Conservation (phyloP, 352 stramenopile genomes). For the Thraustotheca clavata region DNA sequence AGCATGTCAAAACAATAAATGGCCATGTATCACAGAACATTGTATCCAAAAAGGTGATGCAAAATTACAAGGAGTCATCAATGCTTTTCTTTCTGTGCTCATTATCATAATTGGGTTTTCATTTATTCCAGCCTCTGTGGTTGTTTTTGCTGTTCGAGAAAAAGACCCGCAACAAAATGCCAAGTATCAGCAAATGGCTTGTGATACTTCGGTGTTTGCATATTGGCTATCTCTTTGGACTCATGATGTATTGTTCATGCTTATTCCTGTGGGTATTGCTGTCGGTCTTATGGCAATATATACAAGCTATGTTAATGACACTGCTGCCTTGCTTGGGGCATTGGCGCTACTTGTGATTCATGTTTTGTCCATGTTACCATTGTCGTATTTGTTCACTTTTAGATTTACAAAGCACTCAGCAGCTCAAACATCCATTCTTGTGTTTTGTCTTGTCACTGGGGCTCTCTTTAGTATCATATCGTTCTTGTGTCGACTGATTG, state of each 20-base stretch:
- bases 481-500: constrained; percentile 60
- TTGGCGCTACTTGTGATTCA: constrained; percentile 36
- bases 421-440: constrained; percentile 56
- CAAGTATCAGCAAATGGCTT: constrained; percentile 57
- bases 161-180: constrained; percentile 58
- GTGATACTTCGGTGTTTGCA: constrained; percentile 35
- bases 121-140: constrained; percentile 53
- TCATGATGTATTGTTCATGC: constrained; percentile 41
- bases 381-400: constrained; percentile 54
- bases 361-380: constrained; percentile 38
- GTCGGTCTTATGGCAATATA: constrained; percentile 36
- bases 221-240: constrained; percentile 57
- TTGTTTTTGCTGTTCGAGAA: constrained; percentile 55
- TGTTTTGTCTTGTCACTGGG: constrained; percentile 47
- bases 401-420: constrained; percentile 50
- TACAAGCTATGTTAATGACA: constrained; percentile 25
- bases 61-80: constrained; percentile 55
- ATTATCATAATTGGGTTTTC: constrained; percentile 60
- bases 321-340: constrained; percentile 34
- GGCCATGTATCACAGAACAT: constrained; percentile 21
- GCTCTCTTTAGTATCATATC: constrained; percentile 68
- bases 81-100: constrained; percentile 49
- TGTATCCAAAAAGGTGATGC: constrained; percentile 44
- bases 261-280: constrained; percentile 33
- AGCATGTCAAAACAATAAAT: constrained; percentile 3